Percentiles rank a stretch among this genome's conserved stretches.
phyloP scores from a whole-genome alignment of 108 stramenopile species.

The Fragilaria crotonensis region DNA sequence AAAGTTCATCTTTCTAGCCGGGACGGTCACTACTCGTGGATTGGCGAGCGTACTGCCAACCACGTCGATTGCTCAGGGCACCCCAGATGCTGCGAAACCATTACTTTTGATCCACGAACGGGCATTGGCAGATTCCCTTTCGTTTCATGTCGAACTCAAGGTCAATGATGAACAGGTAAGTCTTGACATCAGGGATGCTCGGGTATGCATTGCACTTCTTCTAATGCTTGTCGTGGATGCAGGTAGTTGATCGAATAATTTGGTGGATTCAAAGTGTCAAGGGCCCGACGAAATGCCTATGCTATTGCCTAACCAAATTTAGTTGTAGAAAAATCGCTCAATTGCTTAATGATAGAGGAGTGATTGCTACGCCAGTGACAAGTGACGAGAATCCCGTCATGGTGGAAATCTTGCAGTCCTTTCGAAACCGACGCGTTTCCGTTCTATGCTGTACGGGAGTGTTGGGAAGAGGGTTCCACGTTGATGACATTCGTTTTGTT shows the following conservation, averaged over 20 bases:
- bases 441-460: no score
- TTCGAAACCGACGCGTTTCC: no score
- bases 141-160: no score
- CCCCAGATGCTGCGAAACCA: not conserved
- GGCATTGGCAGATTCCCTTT: not conserved
- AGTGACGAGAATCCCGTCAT: no score
- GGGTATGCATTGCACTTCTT: no score
- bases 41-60: not conserved
- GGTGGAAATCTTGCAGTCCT: no score
- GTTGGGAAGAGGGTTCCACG: no score
- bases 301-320: not conserved
- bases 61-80: no score
- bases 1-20: slow-evolving; percentile 4
- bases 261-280: not conserved
- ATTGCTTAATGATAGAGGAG: no score
- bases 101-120: not conserved
- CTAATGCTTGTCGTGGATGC: no score
- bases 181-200: not conserved
- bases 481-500: no score
- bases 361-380: no score
- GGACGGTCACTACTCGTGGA: not conserved
- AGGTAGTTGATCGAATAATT: slow-evolving; percentile 1
- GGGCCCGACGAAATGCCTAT: not conserved
- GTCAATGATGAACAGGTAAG: not conserved
- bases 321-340: not conserved